Evolutionary conservation across 2,329 filamentous ascomycete species (phyloP), one percentile per base, ranked within the genome.

Genomic region (Aspergillus udagawae): DNA sequence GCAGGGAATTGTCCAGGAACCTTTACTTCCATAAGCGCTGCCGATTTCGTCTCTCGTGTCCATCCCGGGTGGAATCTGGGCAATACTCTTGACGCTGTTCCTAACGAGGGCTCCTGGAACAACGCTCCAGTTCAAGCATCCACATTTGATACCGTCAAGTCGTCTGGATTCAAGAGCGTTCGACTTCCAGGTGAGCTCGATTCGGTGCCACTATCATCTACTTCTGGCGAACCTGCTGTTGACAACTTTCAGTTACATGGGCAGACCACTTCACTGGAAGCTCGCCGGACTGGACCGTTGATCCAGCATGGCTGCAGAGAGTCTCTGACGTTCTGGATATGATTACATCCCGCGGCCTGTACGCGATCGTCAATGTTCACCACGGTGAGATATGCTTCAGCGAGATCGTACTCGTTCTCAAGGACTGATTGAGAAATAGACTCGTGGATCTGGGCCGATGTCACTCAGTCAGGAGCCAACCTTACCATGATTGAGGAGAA

Each of bases 21-120:
- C 5, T 83, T 82, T 65, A 68, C 67, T 2, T 65, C 74, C 3
- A 75, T 83, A 49, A 75, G 80, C 0, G 82, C 81, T 0, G 67
- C 73, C 0, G 69, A 77, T 2, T 83, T 74, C 52, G 72, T 84
- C 50, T 73, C 74, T 4, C 76, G 73, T 8, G 73, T 84, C 44
- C 81, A 81, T 51, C 80, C 82, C 0, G 83, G 83, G 7, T 86
- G 83, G 83, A 86, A 86, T 60, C 63, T 85, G 8, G 84, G 83
- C 9, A 86, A 86, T 55, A 84, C 82, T 0, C 75, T 86, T 29
- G 84, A 86, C 64, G 82, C 82, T 1, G 70, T 78, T 7, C 79
- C 82, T 4, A 73, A 79, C 51, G 84, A 86, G 65, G 82, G 81
- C 4, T 81, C 78, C 2, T 86, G 83, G 83, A 83, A 83, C 61